phyloP scores from a whole-genome alignment of 768 basidiomycete species.

The Boletus fagicola region DNA sequence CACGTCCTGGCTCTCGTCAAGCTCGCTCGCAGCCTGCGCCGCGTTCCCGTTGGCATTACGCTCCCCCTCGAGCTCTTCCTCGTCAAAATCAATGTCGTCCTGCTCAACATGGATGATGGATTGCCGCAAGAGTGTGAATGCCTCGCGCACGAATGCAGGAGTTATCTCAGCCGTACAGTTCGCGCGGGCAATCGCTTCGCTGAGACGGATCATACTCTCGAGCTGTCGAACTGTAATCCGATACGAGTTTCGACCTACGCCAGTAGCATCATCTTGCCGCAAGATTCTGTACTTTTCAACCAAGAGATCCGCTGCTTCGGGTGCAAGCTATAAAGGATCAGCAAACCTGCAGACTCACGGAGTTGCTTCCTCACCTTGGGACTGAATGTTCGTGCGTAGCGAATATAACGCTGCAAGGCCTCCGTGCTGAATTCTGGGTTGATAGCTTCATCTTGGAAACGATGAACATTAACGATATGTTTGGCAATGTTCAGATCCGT shows the following conservation, averaged over 20 bases:
- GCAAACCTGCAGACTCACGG: neutral
- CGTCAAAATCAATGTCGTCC: constrained; percentile 97
- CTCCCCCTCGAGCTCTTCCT: constrained; percentile 71
- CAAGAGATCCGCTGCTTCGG: constrained; percentile 86
- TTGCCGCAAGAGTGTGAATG: constrained; percentile 88
- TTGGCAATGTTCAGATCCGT: constrained; percentile 91
- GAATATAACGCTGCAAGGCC: constrained; percentile 92
- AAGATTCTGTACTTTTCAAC: constrained; percentile 94
- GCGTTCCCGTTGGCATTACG: constrained; percentile 40
- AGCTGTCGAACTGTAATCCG: constrained; percentile 97
- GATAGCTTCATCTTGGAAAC: constrained; percentile 92
- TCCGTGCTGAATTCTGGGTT: constrained; percentile 97
- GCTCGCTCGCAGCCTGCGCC: constrained; percentile 35
- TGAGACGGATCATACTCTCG: constrained; percentile 97
- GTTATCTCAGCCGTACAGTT: constrained; percentile 98
- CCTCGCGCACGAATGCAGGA: constrained; percentile 92
- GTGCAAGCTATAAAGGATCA: constrained; percentile 65
- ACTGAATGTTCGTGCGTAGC: constrained; percentile 95
- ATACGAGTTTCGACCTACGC: constrained; percentile 87
- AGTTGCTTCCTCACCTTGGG: constrained; percentile 65
- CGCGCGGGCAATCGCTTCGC: constrained; percentile 95
- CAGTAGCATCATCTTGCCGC: constrained; percentile 88
- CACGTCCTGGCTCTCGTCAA: constrained; percentile 56
- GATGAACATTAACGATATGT: constrained; percentile 97
- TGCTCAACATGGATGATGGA: constrained; percentile 99